phyloP scores from a whole-genome alignment of 805 yeast species.

The Nakazawaea holstii region DNA sequence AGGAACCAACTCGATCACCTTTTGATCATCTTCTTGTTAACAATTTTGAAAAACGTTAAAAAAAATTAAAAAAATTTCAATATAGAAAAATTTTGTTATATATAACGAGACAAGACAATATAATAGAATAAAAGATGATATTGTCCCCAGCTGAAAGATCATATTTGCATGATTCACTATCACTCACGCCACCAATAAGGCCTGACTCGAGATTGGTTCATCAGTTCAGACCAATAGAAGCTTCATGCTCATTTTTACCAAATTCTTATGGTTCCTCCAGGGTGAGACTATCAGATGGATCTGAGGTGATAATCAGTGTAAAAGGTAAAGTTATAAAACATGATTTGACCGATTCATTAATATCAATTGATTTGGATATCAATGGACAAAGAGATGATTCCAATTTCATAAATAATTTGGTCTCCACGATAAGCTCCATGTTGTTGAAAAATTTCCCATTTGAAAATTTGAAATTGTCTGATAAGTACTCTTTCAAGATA shows the following conservation, averaged over 20 bases:
- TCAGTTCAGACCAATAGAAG: constrained; percentile 85
- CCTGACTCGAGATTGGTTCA: constrained; percentile 77
- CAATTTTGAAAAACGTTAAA: too few relatives aligned
- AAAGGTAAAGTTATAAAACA: constrained; percentile 69
- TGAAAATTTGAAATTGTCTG: constrained; percentile 54
- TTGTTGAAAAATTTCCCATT: constrained; percentile 48
- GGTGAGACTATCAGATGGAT: constrained; percentile 80
- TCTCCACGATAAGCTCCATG: constrained; percentile 53
- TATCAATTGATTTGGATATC: constrained; percentile 78
- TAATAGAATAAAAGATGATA: constrained; percentile 36
- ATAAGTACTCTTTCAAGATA: constrained; percentile 70
- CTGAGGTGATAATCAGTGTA: constrained; percentile 88
- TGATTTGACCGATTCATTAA: constrained; percentile 22
- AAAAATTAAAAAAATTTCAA: background rate
- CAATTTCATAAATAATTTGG: constrained; percentile 55
- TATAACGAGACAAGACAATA: background rate
- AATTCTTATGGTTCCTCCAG: constrained; percentile 91
- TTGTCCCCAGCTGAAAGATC: constrained; percentile 74
- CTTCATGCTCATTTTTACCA: constrained; percentile 75
- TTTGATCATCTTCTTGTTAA: too few relatives aligned
- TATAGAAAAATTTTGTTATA: background rate
- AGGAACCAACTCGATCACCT: too few relatives aligned
- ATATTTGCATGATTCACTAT: constrained; percentile 70
- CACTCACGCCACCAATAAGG: constrained; percentile 55
- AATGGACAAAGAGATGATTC: constrained; percentile 80